Base-by-base conservation (phyloP, 768 basidiomycete genomes). In the Fomitopsis pulvina region DNA sequence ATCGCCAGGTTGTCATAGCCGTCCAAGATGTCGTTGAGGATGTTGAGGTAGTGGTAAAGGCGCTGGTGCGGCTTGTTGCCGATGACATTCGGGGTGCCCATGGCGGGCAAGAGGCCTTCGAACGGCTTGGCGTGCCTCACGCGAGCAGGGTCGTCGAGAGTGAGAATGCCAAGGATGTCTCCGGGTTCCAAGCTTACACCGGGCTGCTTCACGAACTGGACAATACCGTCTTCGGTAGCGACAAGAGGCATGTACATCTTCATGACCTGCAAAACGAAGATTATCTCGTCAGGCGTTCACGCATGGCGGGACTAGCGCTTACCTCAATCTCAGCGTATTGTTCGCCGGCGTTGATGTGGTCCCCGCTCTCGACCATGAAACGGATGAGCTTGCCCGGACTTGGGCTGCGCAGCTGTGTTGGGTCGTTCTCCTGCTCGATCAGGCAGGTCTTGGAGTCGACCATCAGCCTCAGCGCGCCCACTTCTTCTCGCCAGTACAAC, bases 161-260 rank as follows among this genome's bases (percentile, higher is more conserved):
- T 90, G 50, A 98, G 77, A 60, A 98, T 94, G 68, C 96, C 96
- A 51, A 99, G 82, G 50, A 99, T 93, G 66, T 97, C 96, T 22
- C 96, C 96, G 11, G 94, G 92, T 55, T 95, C 91, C 48, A 99
- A 80, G 56, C 91, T 93, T 63, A 94, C 91, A 60, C 96, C 96
- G 49, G 96, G 91, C 66, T 99, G 96, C 71, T 98, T 99, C 68
- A 98, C 91, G 60, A 98, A 82, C 60, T 95, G 93, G 16, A 94
- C 85, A 41, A 85, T 77, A 60, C 96, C 96, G 65, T 95, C 92
- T 66, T 99, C 96, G 2, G 87, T 80, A 4, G 93, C 92, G 48
- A 91, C 83, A 48, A 99, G 80, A 3, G 93, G 93, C 95, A 99
- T 96, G 69, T 96, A 96, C 96, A 98, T 99, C 74, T 99, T 97